phyloP scores from a whole-genome alignment of 2,329 filamentous ascomycete species.

The Fusarium temperatum region DNA sequence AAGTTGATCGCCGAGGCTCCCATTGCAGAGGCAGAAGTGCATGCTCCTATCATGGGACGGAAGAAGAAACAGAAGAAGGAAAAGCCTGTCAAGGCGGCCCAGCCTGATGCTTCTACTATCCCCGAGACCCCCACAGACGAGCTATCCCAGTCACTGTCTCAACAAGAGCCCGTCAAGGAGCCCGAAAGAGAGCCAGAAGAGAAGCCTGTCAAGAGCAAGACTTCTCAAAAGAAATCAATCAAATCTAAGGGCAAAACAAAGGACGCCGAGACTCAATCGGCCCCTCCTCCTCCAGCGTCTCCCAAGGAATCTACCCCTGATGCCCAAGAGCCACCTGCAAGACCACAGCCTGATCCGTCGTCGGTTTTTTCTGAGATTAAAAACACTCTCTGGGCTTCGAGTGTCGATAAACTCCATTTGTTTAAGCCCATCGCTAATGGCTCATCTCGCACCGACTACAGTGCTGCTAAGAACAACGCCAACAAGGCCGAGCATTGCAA shows the following conservation, averaged over 20 bases:
- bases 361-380: slow-evolving; percentile 51
- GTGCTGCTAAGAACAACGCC: slow-evolving; percentile 21
- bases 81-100: slow-evolving; percentile 51
- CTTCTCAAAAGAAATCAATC: slow-evolving; percentile 44
- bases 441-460: slow-evolving; percentile 43
- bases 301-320: slow-evolving; percentile 29
- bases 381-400: slow-evolving; percentile 45
- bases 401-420: slow-evolving; percentile 49
- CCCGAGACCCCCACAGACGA: slow-evolving; percentile 14
- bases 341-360: slow-evolving; percentile 44
- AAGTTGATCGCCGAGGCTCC: slow-evolving; percentile 61
- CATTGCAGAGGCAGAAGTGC: slow-evolving; percentile 63
- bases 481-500: slow-evolving; percentile 47
- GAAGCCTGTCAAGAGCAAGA: slow-evolving; percentile 41
- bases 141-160: neutral
- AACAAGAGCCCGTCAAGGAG: slow-evolving; percentile 5
- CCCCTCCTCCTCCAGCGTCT: slow-evolving; percentile 28
- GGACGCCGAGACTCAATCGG: slow-evolving; percentile 31
- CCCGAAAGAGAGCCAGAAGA: slow-evolving; percentile 32
- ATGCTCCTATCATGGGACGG: slow-evolving; percentile 78
- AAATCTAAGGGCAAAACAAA: slow-evolving; percentile 47
- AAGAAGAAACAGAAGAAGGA: slow-evolving; percentile 90
- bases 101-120: slow-evolving; percentile 9
- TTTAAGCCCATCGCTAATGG: slow-evolving; percentile 48
- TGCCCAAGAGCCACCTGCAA: slow-evolving; percentile 39